Conservation (phyloP, 164 flowering plant genomes). For the Umbellularia californica region DNA sequence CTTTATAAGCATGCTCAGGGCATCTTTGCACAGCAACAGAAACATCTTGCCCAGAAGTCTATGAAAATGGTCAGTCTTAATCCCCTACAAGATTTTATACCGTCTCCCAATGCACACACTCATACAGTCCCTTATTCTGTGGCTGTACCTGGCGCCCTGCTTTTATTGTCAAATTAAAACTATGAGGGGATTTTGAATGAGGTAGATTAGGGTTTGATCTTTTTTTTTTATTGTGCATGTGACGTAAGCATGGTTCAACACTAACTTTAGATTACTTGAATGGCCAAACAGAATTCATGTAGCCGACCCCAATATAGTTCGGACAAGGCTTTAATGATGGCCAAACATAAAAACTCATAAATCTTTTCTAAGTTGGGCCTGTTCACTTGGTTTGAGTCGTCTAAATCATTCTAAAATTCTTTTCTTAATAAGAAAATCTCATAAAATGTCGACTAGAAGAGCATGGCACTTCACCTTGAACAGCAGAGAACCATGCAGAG, state of each 20-base stretch:
- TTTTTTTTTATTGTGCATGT: background rate
- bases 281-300: too few species aligned
- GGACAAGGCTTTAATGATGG: too few species aligned
- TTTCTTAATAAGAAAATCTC: too few species aligned
- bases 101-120: background rate
- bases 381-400: too few species aligned
- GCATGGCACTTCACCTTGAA: too few species aligned
- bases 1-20: conserved; percentile 75
- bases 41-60: conserved; percentile 21
- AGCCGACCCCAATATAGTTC: too few species aligned
- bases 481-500: too few species aligned
- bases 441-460: too few species aligned
- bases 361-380: too few species aligned
- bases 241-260: background rate
- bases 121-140: background rate
- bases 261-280: too few species aligned
- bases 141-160: background rate
- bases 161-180: background rate
- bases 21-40: conserved; percentile 57
- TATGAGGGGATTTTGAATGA: background rate
- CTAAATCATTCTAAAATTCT: too few species aligned
- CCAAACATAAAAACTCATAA: too few species aligned
- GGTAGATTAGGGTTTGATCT: background rate
- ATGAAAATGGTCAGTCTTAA: conserved; percentile 28
- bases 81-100: conserved; percentile 1